A percentile compares a stretch with the other conserved stretches of the same genome.
Conservation (phyloP, 2,329 filamentous ascomycete genomes). For the Xenoacremonium recifei region DNA sequence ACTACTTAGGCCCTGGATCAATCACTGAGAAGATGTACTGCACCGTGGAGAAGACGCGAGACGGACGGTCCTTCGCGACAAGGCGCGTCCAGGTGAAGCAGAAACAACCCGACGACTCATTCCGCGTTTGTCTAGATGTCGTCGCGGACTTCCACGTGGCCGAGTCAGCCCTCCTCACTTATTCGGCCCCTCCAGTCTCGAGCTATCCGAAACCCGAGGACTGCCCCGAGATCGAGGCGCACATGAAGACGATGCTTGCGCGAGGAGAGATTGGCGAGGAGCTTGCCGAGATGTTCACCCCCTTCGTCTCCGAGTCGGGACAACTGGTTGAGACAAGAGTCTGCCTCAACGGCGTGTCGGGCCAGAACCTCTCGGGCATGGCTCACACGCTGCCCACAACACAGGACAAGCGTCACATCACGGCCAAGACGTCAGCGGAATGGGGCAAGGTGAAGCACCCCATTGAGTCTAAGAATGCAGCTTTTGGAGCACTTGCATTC, state of each 20-base stretch:
- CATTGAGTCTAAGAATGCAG: slow-evolving; percentile 26
- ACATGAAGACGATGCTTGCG: slow-evolving; percentile 13
- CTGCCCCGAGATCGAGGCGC: slow-evolving; percentile 13
- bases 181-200: slow-evolving; percentile 33
- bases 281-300: slow-evolving; percentile 18
- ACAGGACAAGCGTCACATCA: slow-evolving; percentile 28
- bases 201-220: slow-evolving; percentile 29
- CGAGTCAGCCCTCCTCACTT: slow-evolving; percentile 37
- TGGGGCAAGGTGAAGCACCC: slow-evolving; percentile 33
- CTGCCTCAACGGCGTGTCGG: slow-evolving; percentile 38
- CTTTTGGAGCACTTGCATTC: slow-evolving; percentile 40
- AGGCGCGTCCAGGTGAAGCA: slow-evolving; percentile 45
- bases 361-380: slow-evolving; percentile 42
- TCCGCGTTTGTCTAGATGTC: slow-evolving; percentile 40
- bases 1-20: slow-evolving; percentile 45
- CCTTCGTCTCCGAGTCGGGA: slow-evolving; percentile 28
- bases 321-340: slow-evolving; percentile 34
- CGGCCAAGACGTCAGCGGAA: slow-evolving; percentile 38
- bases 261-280: slow-evolving; percentile 24
- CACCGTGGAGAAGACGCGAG: slow-evolving; percentile 35
- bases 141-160: slow-evolving; percentile 45
- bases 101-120: slow-evolving; percentile 31
- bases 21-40: slow-evolving; percentile 37
- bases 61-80: slow-evolving; percentile 48
- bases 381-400: slow-evolving; percentile 39